Evolutionary conservation across 129 eudicot genomes (phyloP).

Genomic region (sunflower (Helianthus annuus)): HanXRQr2.0-SUNRISE NC_035436.2:47569003-47569502

Average conservation of each 20-base stretch:
- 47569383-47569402: slow-evolving; percentile 40
- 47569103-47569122: too few species aligned
- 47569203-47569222: background rate
- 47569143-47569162: background rate
- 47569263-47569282: background rate
- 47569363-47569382: slow-evolving; percentile 39
- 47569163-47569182: background rate
- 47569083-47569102: too few species aligned
- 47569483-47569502: background rate
- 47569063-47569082: too few species aligned
- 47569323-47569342: slow-evolving; percentile 32
- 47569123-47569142: too few species aligned
- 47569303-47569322: slow-evolving; percentile 27
- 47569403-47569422: slow-evolving; percentile 33
- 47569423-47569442: background rate
- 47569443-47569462: background rate
- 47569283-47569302: slow-evolving; percentile 19
- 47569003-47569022: too few species aligned
- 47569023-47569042: too few species aligned
- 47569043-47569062: too few species aligned
- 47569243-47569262: background rate
- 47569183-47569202: background rate
- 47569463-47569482: background rate
- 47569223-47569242: too few species aligned
- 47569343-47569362: slow-evolving; percentile 25